Evolutionary conservation across 192 early-diverging fungal species (phyloP).

Genomic region (Glomus cerebriforme): DNA sequence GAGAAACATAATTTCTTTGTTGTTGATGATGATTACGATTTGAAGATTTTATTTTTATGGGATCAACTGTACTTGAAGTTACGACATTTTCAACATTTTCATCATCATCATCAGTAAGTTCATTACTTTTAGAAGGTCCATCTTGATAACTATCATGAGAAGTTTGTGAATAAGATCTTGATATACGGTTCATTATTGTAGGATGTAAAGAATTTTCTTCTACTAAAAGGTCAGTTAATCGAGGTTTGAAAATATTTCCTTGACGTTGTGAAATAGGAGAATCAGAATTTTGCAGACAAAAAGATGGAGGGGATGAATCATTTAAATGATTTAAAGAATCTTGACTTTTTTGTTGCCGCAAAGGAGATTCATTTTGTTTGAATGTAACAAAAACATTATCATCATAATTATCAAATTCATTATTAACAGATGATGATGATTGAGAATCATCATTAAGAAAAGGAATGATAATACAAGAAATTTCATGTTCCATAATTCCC

Average conservation of each 20-base stretch:
- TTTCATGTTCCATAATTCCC: constrained; percentile 70
- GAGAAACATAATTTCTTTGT: constrained; percentile 31
- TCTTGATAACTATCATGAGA: background rate
- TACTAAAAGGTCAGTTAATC: background rate
- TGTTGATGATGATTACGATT: constrained; percentile 23
- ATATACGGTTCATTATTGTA: background rate
- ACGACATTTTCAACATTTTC: too few species aligned
- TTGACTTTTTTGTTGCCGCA: background rate
- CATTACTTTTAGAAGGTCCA: background rate
- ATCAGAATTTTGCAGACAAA: background rate
- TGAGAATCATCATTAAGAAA: constrained; percentile 42
- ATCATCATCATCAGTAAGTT: constrained; percentile 48
- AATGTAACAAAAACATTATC: constrained; percentile 38
- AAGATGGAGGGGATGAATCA: background rate
- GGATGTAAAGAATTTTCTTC: background rate
- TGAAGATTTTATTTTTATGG: constrained; percentile 48
- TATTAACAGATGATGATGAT: background rate
- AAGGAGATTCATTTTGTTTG: background rate
- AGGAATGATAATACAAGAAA: constrained; percentile 55
- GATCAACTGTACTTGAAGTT: constrained; percentile 55
- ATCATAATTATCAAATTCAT: constrained; percentile 42
- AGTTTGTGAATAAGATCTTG: constrained; percentile 19
- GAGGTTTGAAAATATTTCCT: too few species aligned
- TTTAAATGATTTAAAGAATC: background rate
- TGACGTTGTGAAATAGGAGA: background rate